Conservation (phyloP, 1,284 basidiomycete species). For the Cutaneotrichosporon sp. region DNA sequence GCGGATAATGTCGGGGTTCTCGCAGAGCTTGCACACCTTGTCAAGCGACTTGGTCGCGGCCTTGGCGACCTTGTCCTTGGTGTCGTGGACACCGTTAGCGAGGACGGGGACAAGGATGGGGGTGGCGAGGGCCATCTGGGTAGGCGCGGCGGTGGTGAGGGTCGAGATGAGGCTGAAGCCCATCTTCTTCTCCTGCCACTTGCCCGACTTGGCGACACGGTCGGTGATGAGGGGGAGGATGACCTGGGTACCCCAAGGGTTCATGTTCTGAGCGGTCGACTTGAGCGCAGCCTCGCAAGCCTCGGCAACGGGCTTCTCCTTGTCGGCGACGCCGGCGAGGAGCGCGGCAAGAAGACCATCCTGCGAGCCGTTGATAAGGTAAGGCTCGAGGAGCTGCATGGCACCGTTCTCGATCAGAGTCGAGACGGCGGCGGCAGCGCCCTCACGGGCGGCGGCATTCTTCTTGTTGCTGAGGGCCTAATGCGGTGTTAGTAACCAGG, state of each 20-base stretch:
- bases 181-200: conserved; percentile 99
- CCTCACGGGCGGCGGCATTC: conserved; percentile 54
- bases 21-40: conserved; percentile 66
- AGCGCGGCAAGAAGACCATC: conserved; percentile 74
- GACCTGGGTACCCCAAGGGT: conserved; percentile 82
- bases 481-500: conserved; percentile 10
- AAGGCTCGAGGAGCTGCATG: conserved; percentile 83
- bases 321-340: conserved; percentile 86
- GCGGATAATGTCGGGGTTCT: conserved; percentile 90
- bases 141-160: conserved; percentile 79
- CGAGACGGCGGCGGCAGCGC: conserved; percentile 50
- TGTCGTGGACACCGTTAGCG: conserved; percentile 97
- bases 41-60: conserved; percentile 22
- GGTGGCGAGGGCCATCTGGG: conserved; percentile 85
- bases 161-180: conserved; percentile 82
- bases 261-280: conserved; percentile 76
- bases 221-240: conserved; percentile 73
- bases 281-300: conserved; percentile 83
- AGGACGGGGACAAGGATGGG: conserved; percentile 96
- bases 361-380: conserved; percentile 68
- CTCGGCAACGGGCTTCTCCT: conserved; percentile 67
- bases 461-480: conserved; percentile 61
- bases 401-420: conserved; percentile 72
- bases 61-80: conserved; percentile 97
- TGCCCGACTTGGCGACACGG: conserved; percentile 93